phyloP scores from a whole-genome alignment of 1,284 basidiomycete genomes.

The Ustilago esculenta region DNA sequence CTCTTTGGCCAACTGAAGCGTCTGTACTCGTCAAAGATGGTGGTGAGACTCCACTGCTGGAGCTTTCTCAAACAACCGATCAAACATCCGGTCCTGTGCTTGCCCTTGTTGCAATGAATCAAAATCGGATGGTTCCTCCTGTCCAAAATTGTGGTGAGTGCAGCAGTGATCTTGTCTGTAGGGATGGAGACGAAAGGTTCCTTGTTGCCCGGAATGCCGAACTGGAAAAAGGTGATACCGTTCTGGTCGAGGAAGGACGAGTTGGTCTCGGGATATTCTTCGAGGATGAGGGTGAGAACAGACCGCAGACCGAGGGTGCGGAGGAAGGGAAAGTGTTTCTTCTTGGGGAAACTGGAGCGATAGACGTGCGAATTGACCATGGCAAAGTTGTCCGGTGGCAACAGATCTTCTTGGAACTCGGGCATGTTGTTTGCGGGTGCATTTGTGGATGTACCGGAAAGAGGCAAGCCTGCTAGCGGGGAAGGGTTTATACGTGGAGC shows the following conservation, averaged over 20 bases:
- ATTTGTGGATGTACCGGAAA: constrained; percentile 1
- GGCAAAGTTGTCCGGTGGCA: constrained; percentile 67
- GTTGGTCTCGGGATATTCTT: constrained; percentile 72
- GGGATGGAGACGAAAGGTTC: constrained; percentile 68
- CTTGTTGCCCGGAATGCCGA: constrained; percentile 73
- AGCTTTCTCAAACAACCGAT: constrained; percentile 72
- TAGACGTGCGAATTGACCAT: constrained; percentile 70
- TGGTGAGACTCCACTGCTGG: constrained; percentile 71
- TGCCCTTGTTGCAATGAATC: constrained; percentile 74
- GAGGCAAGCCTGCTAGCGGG: background rate
- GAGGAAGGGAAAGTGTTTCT: constrained; percentile 71
- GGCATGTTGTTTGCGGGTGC: background rate
- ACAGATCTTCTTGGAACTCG: constrained; percentile 44
- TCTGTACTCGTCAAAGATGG: constrained; percentile 72
- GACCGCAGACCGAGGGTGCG: constrained; percentile 71
- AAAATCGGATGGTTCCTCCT: constrained; percentile 71
- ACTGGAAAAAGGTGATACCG: constrained; percentile 70
- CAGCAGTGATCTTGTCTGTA: constrained; percentile 71
- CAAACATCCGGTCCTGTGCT: constrained; percentile 73
- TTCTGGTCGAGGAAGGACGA: constrained; percentile 68
- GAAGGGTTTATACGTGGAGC: constrained; percentile 1
- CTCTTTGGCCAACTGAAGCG: constrained; percentile 71
- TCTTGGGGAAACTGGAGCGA: constrained; percentile 71
- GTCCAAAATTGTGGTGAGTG: constrained; percentile 71
- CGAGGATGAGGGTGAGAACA: constrained; percentile 71